These are phyloP conservation scores for Rugonectria rugulosa DNA, from an alignment of 2,329 filamentous ascomycete species.

Conservation along the genomic window DNA sequence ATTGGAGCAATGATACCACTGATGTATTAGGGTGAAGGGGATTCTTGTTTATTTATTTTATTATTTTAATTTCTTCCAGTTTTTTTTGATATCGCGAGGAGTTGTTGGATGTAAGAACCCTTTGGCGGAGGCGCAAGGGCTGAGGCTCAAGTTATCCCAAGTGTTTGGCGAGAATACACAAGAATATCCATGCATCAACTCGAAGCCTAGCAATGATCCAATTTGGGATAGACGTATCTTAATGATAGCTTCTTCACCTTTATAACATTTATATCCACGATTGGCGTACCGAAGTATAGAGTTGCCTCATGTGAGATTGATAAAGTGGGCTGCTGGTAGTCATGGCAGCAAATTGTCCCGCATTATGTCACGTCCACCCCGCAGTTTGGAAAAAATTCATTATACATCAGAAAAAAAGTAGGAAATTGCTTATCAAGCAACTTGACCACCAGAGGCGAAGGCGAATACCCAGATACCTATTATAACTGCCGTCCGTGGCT, in stretches of 20 bases:
- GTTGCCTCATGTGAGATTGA: no score
- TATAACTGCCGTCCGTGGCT: slow-evolving; percentile 6
- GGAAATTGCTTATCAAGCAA: slow-evolving; percentile 41
- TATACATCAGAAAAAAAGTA: slow-evolving; percentile 24
- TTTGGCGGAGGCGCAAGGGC: no score
- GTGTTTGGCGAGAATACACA: no score
- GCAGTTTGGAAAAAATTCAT: slow-evolving; percentile 38
- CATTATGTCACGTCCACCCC: slow-evolving; percentile 36
- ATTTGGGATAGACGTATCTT: background rate
- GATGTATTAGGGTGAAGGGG: background rate
- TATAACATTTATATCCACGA: background rate
- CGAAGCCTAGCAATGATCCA: no score
- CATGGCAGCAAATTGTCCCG: no score
- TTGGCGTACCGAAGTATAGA: background rate
- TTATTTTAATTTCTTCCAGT: no score
- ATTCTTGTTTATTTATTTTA: no score
- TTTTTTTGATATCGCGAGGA: background rate
- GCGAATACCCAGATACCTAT: no score
- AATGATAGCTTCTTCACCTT: no score
- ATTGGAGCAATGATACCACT: slow-evolving; percentile 12
- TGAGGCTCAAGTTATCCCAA: background rate
- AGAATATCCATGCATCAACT: no score
- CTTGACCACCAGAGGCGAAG: background rate
- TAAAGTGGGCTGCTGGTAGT: slow-evolving; percentile 13
- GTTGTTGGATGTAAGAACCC: background rate